Percentiles rank a stretch among this genome's conserved stretches.
phyloP scores from a whole-genome alignment of 1,139 yeast genomes.

The Hemisphaericaspora lyxosophila region DNA sequence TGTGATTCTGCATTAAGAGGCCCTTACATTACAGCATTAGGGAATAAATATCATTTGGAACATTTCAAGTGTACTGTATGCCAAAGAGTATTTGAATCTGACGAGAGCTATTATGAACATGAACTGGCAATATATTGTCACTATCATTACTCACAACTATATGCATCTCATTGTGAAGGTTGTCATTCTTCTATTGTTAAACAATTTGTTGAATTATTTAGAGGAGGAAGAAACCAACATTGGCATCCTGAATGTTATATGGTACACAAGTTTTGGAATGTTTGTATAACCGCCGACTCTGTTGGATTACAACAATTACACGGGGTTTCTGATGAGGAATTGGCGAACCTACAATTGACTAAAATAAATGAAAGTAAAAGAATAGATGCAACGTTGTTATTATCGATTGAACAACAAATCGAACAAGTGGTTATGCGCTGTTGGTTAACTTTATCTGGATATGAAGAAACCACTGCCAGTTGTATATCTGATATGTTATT shows the following conservation, averaged over 20 bases:
- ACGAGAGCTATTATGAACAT: constrained; percentile 91
- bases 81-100: constrained; percentile 82
- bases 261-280: constrained; percentile 97
- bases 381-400: constrained; percentile 52
- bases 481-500: constrained; percentile 92
- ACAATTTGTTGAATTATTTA: constrained; percentile 87
- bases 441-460: constrained; percentile 86
- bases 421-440: constrained; percentile 72
- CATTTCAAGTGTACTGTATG: constrained; percentile 94
- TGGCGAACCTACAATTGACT: constrained; percentile 14
- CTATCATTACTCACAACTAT: constrained; percentile 79
- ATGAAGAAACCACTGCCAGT: constrained; percentile 90
- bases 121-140: constrained; percentile 83
- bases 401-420: constrained; percentile 61
- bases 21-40: constrained; percentile 90
- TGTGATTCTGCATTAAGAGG: constrained; percentile 89
- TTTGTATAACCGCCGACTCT: constrained; percentile 64
- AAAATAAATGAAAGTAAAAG: constrained; percentile 9
- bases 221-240: constrained; percentile 93
- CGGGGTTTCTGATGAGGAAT: constrained; percentile 21
- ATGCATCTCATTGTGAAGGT: constrained; percentile 91
- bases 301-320: constrained; percentile 48
- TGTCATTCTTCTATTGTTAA: constrained; percentile 88
- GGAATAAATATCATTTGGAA: constrained; percentile 89
- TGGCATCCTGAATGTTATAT: constrained; percentile 99